phyloP scores from a whole-genome alignment of 140 eudicot species.

The Oenanthe javanica region DNA sequence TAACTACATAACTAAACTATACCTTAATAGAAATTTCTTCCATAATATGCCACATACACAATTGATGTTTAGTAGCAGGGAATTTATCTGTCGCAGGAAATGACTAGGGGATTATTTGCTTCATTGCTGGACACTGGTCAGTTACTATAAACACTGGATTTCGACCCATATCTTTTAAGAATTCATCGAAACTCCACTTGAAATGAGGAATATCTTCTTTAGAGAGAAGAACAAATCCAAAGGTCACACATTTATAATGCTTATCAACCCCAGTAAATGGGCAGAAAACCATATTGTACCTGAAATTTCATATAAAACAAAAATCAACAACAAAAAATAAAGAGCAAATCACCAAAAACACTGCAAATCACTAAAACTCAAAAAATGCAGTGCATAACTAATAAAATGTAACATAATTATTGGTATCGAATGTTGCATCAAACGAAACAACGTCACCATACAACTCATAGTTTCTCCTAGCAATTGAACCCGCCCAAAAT shows the following conservation, averaged over 20 bases:
- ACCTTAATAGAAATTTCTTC: no score
- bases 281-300: background rate
- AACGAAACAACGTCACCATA: background rate
- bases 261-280: background rate
- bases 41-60: no score
- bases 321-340: background rate
- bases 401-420: background rate
- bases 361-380: no score
- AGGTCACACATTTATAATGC: background rate
- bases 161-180: background rate
- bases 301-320: background rate
- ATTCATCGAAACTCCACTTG: background rate
- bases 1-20: no score
- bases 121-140: no score
- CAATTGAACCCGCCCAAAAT: background rate
- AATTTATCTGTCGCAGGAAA: no score
- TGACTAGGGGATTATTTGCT: no score
- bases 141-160: no score
- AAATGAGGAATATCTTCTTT: background rate
- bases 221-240: background rate
- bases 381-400: no score
- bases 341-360: background rate
- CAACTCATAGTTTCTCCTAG: background rate
- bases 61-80: no score
- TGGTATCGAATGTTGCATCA: background rate